Base-by-base conservation (phyloP, 495 filamentous ascomycete species). In the Cetradonia linearis region DNA sequence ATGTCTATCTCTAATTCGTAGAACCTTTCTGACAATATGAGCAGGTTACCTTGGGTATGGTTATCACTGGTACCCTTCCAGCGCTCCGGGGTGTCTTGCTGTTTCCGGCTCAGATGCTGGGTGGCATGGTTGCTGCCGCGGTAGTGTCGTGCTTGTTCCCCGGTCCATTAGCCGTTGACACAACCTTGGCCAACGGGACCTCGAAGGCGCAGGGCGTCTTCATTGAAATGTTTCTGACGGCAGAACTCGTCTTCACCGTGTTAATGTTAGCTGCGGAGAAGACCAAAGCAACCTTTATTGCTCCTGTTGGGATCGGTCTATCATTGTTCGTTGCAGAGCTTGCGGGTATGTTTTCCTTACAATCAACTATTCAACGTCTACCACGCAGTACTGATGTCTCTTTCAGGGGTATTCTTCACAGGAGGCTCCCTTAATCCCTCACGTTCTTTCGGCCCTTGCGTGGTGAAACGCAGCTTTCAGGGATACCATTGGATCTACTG, bases 371-470 rank as follows among this genome's bases (percentile, higher is more conserved):
- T 28, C 9, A 10, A 13, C 2, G 23, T 30, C 0, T 20, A 14
- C 3, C 27, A 47, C 25, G 44, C 55, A 25, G 55, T 33, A 55
- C 55, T 46, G 8, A 62, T 18, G 14, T n/a, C 9, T 34, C 25
- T 33, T 40, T 23, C 37, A 80, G 85, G 84, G 20, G 78, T 87
- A 42, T 86, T 78, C 66, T 88, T 80, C 68, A 90, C 86, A 37
- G 86, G 87, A 55, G 84, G 83, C 33, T 83, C 80, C 18, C 77
- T 90, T 6, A 89, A 90, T 64, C 87, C 86, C 6, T 81, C 86
- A 9, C 78, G 87, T 31, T 85, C 82, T 5, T 83, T 90, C 60
- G 87, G 87, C 13, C 87, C 87, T 3, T 81, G 77, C 42, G 81
- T 86, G 9, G 81, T 89, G 59, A 84, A 80, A 38, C 71, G 71